Conservation (phyloP, 306 rosid species). For the Rosa multiflora region DNA sequence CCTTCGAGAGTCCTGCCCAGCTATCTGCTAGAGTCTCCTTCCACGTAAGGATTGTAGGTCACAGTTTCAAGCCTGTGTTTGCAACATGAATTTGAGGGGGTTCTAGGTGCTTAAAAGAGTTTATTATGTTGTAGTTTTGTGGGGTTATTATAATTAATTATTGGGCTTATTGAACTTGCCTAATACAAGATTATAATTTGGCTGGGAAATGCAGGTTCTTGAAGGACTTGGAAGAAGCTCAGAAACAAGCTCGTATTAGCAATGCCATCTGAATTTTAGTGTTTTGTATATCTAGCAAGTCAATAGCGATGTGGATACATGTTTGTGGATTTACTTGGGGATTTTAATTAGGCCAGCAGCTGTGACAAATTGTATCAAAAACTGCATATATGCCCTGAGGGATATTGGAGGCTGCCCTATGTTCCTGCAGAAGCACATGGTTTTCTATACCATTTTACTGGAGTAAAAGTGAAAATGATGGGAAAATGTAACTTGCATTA, state of each 20-base stretch:
- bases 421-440: not conserved
- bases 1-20: not conserved
- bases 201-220: conserved; percentile 60
- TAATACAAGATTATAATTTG: conserved; percentile 15
- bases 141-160: conserved; percentile 21
- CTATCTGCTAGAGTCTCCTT: not conserved
- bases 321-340: conserved; percentile 20
- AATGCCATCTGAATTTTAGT: conserved; percentile 40
- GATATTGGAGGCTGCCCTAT: not conserved
- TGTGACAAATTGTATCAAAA: not conserved
- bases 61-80: not conserved
- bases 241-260: conserved; percentile 69
- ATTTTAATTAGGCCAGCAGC: not conserved
- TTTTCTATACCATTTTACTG: not conserved
- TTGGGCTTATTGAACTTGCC: conserved; percentile 11
- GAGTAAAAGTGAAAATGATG: not conserved
- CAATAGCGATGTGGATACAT: conserved; percentile 25
- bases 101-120: not conserved
- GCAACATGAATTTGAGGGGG: not conserved
- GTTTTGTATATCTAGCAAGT: conserved; percentile 25
- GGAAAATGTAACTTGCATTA: not conserved
- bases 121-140: not conserved
- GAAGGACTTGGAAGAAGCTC: conserved; percentile 97
- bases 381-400: not conserved
- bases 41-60: not conserved